A percentile compares a stretch with the other conserved stretches of the same genome.
Conservation (phyloP, 495 filamentous ascomycete genomes). For the Daldinia vernicosa region DNA sequence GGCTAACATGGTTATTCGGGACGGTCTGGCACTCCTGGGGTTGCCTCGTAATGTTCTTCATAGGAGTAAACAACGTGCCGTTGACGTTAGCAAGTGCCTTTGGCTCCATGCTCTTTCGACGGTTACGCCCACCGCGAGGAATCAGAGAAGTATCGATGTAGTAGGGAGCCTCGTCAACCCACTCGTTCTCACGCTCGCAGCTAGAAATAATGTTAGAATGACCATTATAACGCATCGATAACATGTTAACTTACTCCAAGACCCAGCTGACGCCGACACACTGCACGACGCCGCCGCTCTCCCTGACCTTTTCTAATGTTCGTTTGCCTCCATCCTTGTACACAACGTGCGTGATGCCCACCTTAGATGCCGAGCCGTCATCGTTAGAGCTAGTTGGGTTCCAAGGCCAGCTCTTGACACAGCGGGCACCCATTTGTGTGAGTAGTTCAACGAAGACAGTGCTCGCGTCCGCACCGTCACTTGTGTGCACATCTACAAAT, state of each 20-base stretch:
- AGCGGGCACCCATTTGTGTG: slow-evolving; percentile 83
- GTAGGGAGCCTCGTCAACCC: slow-evolving; percentile 75
- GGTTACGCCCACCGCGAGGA: slow-evolving; percentile 78
- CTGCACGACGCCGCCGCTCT: slow-evolving; percentile 76
- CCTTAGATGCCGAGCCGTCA: slow-evolving; percentile 58
- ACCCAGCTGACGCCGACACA: slow-evolving; percentile 92
- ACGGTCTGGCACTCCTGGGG: slow-evolving; percentile 54
- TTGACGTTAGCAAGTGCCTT: slow-evolving; percentile 77
- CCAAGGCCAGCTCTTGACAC: slow-evolving; percentile 86
- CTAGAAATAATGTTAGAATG: slow-evolving; percentile 52
- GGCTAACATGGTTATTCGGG: slow-evolving; percentile 53
- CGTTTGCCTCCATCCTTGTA: slow-evolving; percentile 92
- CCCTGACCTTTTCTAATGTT: slow-evolving; percentile 86
- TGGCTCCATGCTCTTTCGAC: slow-evolving; percentile 93
- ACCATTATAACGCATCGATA: neutral
- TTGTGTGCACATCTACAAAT: slow-evolving; percentile 93
- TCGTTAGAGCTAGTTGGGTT: slow-evolving; percentile 62
- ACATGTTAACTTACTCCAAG: slow-evolving; percentile 70
- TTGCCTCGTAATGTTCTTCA: slow-evolving; percentile 41
- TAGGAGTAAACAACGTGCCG: slow-evolving; percentile 65
- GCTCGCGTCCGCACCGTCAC: slow-evolving; percentile 86
- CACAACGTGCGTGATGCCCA: slow-evolving; percentile 93
- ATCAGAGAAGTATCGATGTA: slow-evolving; percentile 73
- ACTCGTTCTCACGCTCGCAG: slow-evolving; percentile 81
- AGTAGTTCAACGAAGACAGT: slow-evolving; percentile 84